These are phyloP conservation scores for Trypanosoma grayi DNA, from an alignment of 208 protist species.

Conservation along the genomic window DNA sequence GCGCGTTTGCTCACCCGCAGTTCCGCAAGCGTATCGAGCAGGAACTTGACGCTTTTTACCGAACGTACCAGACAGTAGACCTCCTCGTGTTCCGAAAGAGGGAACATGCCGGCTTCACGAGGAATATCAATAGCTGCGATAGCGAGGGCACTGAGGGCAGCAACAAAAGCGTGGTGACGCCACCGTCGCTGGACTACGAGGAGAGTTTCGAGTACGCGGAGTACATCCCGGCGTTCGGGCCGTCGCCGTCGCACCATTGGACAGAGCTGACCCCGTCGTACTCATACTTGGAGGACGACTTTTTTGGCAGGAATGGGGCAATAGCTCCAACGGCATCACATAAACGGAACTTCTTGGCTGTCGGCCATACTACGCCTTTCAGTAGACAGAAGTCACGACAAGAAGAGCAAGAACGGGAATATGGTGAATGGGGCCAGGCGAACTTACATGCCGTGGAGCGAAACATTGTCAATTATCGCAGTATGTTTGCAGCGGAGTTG, in stretches of 20 bases:
- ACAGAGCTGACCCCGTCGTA: slow-evolving; percentile 68
- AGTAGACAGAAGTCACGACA: background rate
- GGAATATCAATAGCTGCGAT: background rate
- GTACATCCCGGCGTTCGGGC: slow-evolving; percentile 46
- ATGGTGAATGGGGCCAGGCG: slow-evolving; percentile 4
- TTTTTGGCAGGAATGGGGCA: slow-evolving; percentile 29
- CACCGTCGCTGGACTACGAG: slow-evolving; percentile 42
- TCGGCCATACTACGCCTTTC: slow-evolving; percentile 33
- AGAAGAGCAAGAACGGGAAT: background rate
- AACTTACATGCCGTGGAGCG: slow-evolving; percentile 6
- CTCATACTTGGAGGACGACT: slow-evolving; percentile 72
- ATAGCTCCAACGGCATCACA: background rate
- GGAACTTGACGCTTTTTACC: slow-evolving; percentile 25
- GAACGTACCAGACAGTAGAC: slow-evolving; percentile 31
- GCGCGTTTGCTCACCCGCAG: slow-evolving; percentile 10
- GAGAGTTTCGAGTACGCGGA: slow-evolving; percentile 84
- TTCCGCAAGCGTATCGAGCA: slow-evolving; percentile 9
- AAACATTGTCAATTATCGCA: slow-evolving; percentile 35
- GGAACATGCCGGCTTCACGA: background rate
- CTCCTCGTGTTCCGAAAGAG: slow-evolving; percentile 64
- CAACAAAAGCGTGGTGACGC: background rate
- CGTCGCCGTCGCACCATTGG: slow-evolving; percentile 64
- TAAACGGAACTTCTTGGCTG: slow-evolving; percentile 56
- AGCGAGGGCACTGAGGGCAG: background rate
- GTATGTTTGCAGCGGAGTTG: slow-evolving; percentile 65